Evolutionary conservation across 2,329 filamentous ascomycete species (phyloP).

Genomic region (Aspergillus persii): DNA sequence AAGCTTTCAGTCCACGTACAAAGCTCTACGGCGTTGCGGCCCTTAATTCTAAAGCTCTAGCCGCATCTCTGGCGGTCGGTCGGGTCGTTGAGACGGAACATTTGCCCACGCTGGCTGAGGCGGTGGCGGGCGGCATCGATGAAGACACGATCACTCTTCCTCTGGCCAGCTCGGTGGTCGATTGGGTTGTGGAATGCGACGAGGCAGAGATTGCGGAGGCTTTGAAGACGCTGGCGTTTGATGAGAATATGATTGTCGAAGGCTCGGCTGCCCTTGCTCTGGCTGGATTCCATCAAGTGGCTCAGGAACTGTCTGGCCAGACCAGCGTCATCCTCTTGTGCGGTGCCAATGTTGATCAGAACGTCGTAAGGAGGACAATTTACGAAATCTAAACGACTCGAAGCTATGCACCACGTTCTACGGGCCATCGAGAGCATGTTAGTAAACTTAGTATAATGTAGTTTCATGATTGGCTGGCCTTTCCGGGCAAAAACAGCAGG

Average conservation of each 20-base stretch:
- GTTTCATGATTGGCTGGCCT: too few species aligned
- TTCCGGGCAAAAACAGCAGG: too few species aligned
- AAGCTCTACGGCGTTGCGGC: background rate
- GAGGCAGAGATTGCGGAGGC: background rate
- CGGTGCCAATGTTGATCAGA: background rate
- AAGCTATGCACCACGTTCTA: too few species aligned
- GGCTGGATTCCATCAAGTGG: background rate
- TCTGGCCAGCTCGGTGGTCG: background rate
- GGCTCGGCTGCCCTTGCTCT: background rate
- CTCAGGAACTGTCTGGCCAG: background rate
- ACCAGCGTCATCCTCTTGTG: slow-evolving; percentile 1
- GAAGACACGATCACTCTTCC: background rate
- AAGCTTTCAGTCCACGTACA: background rate
- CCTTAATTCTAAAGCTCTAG: background rate
- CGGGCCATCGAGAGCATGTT: too few species aligned
- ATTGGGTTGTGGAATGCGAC: background rate
- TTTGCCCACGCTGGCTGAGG: background rate
- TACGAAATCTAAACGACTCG: background rate
- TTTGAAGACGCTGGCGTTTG: background rate
- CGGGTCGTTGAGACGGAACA: background rate
- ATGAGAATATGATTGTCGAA: slow-evolving; percentile 1
- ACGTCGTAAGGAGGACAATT: background rate
- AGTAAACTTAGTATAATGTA: too few species aligned
- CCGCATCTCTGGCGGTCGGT: background rate
- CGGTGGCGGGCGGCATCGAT: background rate